These are phyloP conservation scores for Epichloe scottii DNA, from an alignment of 2,329 filamentous ascomycete species.

Conservation along the genomic window DNA sequence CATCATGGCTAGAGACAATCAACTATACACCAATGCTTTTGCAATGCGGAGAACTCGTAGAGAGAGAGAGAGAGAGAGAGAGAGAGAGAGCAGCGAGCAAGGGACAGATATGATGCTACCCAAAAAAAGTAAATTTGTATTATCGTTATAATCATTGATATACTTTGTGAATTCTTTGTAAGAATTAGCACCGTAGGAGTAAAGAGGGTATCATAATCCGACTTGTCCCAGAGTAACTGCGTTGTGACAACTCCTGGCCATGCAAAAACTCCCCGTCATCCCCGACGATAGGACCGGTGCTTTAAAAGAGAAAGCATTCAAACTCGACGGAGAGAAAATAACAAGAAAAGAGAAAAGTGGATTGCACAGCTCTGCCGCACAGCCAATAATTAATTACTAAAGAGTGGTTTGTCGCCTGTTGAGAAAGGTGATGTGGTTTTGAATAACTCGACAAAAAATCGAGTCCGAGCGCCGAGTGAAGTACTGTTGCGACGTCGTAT, in stretches of 20 bases:
- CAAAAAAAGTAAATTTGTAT: not conserved
- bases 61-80: not conserved
- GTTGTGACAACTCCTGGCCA: conserved; percentile 12
- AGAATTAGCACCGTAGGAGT: not conserved
- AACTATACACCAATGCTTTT: too few species aligned
- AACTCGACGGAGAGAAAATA: not conserved
- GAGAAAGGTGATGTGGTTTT: not conserved
- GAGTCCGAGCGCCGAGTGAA: not conserved
- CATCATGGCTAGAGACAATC: too few species aligned
- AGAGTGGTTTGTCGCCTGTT: conserved; percentile 1
- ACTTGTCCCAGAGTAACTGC: conserved; percentile 2
- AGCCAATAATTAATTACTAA: conserved; percentile 1
- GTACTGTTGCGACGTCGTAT: not conserved
- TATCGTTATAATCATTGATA: conserved; percentile 11
- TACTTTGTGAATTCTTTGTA: conserved; percentile 4
- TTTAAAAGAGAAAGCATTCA: not conserved
- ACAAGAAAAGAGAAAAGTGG: not conserved
- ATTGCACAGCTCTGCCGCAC: not conserved
- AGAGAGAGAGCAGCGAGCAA: not conserved
- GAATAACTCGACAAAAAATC: not conserved
- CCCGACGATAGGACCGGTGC: not conserved
- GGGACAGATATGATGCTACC: not conserved
- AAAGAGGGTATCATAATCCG: conserved; percentile 21
- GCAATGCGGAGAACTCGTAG: not conserved
- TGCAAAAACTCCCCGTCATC: conserved; percentile 6